Conservation (phyloP, 371 early-diverging fungal genomes). For the Apophysomyces trapeziformis region DNA sequence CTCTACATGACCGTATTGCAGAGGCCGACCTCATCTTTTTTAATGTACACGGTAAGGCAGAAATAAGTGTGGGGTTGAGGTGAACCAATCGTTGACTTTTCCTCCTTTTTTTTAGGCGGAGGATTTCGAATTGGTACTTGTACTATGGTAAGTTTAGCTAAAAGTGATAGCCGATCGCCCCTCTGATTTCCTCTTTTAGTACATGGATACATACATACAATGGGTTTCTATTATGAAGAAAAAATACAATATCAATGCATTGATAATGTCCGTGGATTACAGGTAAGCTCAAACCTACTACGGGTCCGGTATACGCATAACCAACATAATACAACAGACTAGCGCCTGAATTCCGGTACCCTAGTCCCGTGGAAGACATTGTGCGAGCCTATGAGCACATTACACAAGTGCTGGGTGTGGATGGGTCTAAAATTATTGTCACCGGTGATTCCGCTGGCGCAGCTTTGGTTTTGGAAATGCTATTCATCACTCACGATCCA, state of each 20-base stretch:
- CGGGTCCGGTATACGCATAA: not conserved
- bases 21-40: slow-evolving; percentile 45
- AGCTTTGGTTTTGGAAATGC: slow-evolving; percentile 38
- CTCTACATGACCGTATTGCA: slow-evolving; percentile 29
- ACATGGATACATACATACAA: slow-evolving; percentile 45
- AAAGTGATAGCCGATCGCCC: slow-evolving; percentile 15
- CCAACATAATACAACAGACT: slow-evolving; percentile 18
- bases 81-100: slow-evolving; percentile 13
- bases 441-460: slow-evolving; percentile 47
- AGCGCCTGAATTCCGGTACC: slow-evolving; percentile 50
- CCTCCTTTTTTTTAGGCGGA: slow-evolving; percentile 26
- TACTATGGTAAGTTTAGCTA: slow-evolving; percentile 20
- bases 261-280: slow-evolving; percentile 52
- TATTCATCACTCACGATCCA: slow-evolving; percentile 47
- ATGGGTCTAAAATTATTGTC: slow-evolving; percentile 34
- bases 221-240: slow-evolving; percentile 45
- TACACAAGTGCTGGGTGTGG: slow-evolving; percentile 25
- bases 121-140: slow-evolving; percentile 45
- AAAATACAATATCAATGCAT: slow-evolving; percentile 34
- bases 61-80: not conserved
- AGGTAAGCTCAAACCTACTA: slow-evolving; percentile 18
- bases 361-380: slow-evolving; percentile 45
- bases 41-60: slow-evolving; percentile 43
- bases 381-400: slow-evolving; percentile 49
- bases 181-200: slow-evolving; percentile 16